A percentile compares a stretch with the other conserved stretches of the same genome.
Conservation (phyloP, 257 asterid genomes). For the Osmanthus fragrans region DNA sequence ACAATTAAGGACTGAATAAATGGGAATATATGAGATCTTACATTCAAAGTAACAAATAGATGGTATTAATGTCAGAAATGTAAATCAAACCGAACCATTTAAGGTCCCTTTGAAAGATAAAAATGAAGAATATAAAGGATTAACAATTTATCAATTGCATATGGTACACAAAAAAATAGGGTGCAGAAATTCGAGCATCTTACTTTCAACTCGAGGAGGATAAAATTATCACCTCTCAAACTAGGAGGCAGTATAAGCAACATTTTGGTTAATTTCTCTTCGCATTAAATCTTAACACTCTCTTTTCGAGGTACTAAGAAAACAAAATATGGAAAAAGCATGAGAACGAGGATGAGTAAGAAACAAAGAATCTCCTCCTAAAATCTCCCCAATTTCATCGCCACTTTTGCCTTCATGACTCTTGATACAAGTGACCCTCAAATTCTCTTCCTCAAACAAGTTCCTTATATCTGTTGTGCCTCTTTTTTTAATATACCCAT, state of each 20-base stretch:
- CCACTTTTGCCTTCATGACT: not conserved
- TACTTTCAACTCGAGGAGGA: not conserved
- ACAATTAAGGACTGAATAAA: not conserved
- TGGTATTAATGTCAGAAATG: not conserved
- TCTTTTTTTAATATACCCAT: not conserved
- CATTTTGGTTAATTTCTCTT: not conserved
- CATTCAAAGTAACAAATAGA: not conserved
- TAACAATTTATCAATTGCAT: constrained; percentile 1
- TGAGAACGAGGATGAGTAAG: not conserved
- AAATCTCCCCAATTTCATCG: not conserved
- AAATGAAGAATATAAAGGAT: not conserved
- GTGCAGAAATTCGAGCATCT: not conserved
- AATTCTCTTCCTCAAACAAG: not conserved
- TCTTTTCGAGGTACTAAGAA: not conserved
- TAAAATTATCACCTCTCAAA: not conserved
- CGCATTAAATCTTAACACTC: not conserved
- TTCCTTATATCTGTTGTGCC: not conserved
- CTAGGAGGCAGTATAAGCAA: not conserved
- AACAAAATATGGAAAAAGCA: not conserved
- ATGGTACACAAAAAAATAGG: not conserved
- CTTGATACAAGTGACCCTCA: not conserved
- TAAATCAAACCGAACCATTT: not conserved
- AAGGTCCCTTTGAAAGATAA: not conserved
- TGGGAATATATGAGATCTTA: not conserved
- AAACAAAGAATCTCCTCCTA: not conserved